Percentiles rank a stretch among this genome's conserved stretches.
Evolutionary conservation across 352 stramenopile species (phyloP).

Genomic region (Globisporangium paddicum): DNA sequence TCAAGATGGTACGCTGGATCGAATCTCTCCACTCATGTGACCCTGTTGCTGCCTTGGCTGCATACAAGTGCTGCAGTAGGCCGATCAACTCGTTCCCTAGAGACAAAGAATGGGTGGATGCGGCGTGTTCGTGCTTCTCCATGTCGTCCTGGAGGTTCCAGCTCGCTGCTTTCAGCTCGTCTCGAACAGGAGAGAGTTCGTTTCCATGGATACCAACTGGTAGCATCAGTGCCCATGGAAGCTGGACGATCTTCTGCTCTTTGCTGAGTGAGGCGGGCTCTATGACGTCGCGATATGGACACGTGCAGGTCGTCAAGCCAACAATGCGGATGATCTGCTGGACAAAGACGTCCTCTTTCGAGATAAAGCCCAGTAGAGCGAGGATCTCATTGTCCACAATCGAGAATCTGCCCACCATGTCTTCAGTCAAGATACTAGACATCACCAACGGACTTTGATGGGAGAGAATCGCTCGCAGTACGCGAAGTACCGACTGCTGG

Average conservation of each 20-base stretch:
- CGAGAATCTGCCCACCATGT: not conserved
- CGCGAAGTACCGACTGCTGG: slow-evolving; percentile 62
- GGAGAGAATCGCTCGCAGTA: slow-evolving; percentile 40
- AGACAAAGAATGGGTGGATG: not conserved
- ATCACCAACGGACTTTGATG: slow-evolving; percentile 25
- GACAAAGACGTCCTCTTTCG: slow-evolving; percentile 25
- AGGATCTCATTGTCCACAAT: not conserved
- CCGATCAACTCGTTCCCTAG: slow-evolving; percentile 10
- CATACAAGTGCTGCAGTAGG: slow-evolving; percentile 8
- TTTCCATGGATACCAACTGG: slow-evolving; percentile 26
- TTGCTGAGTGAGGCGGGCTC: not conserved
- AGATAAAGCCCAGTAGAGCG: slow-evolving; percentile 20
- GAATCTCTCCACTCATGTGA: slow-evolving; percentile 7
- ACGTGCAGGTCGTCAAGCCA: slow-evolving; percentile 34
- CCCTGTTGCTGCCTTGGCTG: not conserved
- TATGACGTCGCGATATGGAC: slow-evolving; percentile 3
- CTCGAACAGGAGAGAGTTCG: slow-evolving; percentile 16
- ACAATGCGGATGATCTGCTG: slow-evolving; percentile 46
- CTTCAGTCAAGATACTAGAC: slow-evolving; percentile 14
- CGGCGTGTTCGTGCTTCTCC: not conserved
- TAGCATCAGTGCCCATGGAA: slow-evolving; percentile 29
- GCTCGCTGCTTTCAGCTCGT: not conserved
- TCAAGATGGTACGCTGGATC: slow-evolving; percentile 3
- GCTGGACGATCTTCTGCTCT: not conserved
- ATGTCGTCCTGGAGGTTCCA: slow-evolving; percentile 7